Evolutionary conservation across 257 asterid genomes (phyloP), one percentile per base, ranked within the genome.

Genomic region (Paraleonurus japonicus): DNA sequence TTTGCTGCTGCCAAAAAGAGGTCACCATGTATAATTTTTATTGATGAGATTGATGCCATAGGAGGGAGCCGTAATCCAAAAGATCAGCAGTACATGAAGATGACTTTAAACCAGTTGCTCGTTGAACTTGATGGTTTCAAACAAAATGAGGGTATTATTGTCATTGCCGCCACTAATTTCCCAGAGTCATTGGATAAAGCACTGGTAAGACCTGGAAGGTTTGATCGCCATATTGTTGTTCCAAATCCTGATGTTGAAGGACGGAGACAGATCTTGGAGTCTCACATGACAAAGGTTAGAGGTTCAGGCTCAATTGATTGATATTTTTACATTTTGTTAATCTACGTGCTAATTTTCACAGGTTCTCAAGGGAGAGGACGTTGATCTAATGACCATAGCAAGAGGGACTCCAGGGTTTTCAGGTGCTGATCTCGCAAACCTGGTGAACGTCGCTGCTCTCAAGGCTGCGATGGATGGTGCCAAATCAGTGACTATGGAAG

Each of bases 181-280:
- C 97, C 96, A 0, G 96, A 94, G 83, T 91, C 96, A 0, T 65
- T 94, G 83, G 99, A 91, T 81, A 94, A 89, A 80, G 99, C 99
- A 45, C 84, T 94, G 72, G 93, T 94, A 71, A 89, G 99, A 70
- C 96, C 98, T 47, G 99, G 96, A 37, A 86, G 97, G 58, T 94
- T 94, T 67, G 99, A 94, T 79, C 93, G 96, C 41, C 87, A 91
- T 73, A 86, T 94, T 69, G 96, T 91, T 55, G 99, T 94, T 55
- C 99, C 97, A 12, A 94, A 91, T 82, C 99, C 99, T 50, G 99
- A 94, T 74, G 96, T 91, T 67, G 98, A 94, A 82, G 97, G 98
- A 13, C 82, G 97, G 79, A 88, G 90, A 78, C 98, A 94, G 88
- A 94, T 91, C 77, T 58, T 94, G 84, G 98, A 94, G 75, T 78